These are phyloP conservation scores for Colletotrichum cordylinicola DNA, from an alignment of 2,329 filamentous ascomycete species.

Conservation along the genomic window DNA sequence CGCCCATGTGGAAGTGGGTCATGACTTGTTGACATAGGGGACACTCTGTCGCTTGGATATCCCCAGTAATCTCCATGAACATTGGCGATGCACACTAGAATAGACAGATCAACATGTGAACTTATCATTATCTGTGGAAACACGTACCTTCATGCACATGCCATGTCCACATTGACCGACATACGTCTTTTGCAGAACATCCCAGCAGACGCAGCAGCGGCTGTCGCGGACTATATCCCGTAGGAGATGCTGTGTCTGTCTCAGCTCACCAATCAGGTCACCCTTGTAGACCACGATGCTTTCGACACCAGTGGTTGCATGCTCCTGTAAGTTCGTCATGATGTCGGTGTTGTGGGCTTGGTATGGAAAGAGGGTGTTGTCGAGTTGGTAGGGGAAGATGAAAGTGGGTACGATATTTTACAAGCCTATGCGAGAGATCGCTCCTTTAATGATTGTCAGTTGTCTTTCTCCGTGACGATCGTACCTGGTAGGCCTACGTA, in stretches of 20 bases:
- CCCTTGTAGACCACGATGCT: not conserved
- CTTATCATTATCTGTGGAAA: not conserved
- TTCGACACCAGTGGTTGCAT: not conserved
- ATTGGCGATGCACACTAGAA: not conserved
- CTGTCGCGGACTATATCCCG: not conserved
- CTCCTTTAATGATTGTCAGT: not conserved
- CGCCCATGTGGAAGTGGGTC: not conserved
- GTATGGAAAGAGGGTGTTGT: not conserved
- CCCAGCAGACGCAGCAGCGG: not conserved
- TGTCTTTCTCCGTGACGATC: not conserved
- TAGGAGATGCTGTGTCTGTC: not conserved
- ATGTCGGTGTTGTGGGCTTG: not conserved
- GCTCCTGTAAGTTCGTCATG: not conserved
- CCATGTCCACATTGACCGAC: not conserved
- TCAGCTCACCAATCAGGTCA: not conserved
- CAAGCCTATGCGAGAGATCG: not conserved
- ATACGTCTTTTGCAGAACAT: not conserved
- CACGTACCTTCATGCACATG: not conserved
- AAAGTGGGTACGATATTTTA: not conserved
- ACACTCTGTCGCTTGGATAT: not conserved
- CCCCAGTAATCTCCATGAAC: not conserved
- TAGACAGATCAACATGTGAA: not conserved
- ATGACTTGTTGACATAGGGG: not conserved
- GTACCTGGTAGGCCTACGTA: not conserved
- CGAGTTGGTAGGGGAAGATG: not conserved